Base-by-base conservation (phyloP, 495 filamentous ascomycete species). In the Aspergillus panamensis region DNA sequence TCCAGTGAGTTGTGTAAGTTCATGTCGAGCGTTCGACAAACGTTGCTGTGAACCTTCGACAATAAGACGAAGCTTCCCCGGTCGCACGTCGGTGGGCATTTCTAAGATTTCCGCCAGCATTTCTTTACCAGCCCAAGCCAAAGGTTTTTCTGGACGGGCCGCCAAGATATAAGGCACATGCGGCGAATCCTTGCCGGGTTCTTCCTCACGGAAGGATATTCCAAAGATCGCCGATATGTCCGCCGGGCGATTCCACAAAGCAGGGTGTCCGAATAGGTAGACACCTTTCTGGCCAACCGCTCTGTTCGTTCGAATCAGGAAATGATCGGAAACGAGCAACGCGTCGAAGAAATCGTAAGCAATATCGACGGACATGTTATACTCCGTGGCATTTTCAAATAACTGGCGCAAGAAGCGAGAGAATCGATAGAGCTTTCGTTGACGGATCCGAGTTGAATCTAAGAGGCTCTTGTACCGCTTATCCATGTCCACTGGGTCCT, bases 321-420 rank as follows among this genome's bases (percentile, higher is more conserved):
- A 93, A 69, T 98, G 94, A 32, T 90, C 90, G 8, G 90, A 87
- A 42, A 88, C 78, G 17, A 91, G 82, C n/a, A 98, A 79, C 6
- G 89, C 80, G 57, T 93, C 88, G 65, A 91, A 89, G 32, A 98
- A 79, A 13, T 87, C 79, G 57, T 84, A 81, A 20, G 93, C 76
- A 52, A 82, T 80, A 29, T 88, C 82, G 10, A 77, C 76, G 9
- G 82, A 75, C 48, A 93, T 77, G 64, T 89, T 96, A 71, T 94
- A 96, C 66, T 98, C 94, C 12, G 90, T 94, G 10, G 91, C 88
- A 67, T 97, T 97, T 68, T 98, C 94, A 61, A 97, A 98, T 35
- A 93, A 82, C 62, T 96, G 87, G 58, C 88, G 90, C 37, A 98
- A 77, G 65, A 96, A 88, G 61, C 90, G 81, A 7, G 90, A 91